Percentiles rank a stretch among this genome's conserved stretches.
Conservation (phyloP, 805 yeast genomes). For the Ascoidea asiatica region DNA sequence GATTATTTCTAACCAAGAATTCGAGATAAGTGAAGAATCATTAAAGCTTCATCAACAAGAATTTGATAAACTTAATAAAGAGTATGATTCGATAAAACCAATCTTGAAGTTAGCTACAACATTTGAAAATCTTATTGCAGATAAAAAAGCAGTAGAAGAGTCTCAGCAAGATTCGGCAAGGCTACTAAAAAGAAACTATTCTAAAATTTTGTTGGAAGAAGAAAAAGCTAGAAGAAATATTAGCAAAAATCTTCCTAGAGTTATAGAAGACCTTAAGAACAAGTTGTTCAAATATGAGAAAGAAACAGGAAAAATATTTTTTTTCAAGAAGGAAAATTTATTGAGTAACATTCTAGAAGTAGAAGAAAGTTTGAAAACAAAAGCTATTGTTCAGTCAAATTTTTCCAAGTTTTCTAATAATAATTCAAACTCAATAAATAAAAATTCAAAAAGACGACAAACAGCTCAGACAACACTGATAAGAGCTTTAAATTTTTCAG, state of each 20-base stretch:
- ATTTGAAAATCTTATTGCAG: slow-evolving; percentile 40
- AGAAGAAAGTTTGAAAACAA: neutral
- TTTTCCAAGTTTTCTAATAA: too few species aligned
- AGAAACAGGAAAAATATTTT: slow-evolving; percentile 2
- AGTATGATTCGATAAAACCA: slow-evolving; percentile 36
- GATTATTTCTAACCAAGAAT: slow-evolving; percentile 28
- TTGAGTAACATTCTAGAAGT: neutral
- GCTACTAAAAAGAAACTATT: slow-evolving; percentile 59
- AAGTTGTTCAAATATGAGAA: slow-evolving; percentile 37
- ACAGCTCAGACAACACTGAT: too few species aligned
- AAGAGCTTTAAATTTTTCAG: too few species aligned
- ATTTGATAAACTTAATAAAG: slow-evolving; percentile 33
- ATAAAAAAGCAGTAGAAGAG: slow-evolving; percentile 48
- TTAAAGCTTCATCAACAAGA: slow-evolving; percentile 56
- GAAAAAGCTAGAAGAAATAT: slow-evolving; percentile 63
- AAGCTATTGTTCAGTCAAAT: neutral
- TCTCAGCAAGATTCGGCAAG: slow-evolving; percentile 74
- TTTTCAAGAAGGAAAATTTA: neutral
- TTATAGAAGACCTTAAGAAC: slow-evolving; percentile 35
- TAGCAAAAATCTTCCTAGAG: slow-evolving; percentile 52
- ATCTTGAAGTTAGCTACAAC: slow-evolving; percentile 42
- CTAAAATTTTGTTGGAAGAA: slow-evolving; percentile 67
- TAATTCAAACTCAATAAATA: too few species aligned
- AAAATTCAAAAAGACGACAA: too few species aligned
- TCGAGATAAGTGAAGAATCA: slow-evolving; percentile 47